Evolutionary conservation across 495 filamentous ascomycete species (phyloP), one percentile per base, ranked within the genome.

Genomic region (Tuber calosporum): DNA sequence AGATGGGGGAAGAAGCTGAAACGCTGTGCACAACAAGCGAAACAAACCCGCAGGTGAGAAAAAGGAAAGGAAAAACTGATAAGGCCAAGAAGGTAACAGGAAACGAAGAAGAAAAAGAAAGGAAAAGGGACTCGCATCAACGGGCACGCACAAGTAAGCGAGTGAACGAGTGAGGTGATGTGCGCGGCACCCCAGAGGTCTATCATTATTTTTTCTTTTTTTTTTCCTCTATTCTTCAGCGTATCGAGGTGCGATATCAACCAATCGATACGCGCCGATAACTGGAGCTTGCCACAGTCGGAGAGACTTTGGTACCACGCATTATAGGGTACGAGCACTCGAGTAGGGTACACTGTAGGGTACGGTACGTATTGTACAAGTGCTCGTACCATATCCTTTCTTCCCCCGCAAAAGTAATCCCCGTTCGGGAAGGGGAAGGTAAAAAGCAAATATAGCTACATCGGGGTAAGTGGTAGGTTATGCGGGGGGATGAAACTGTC

Each of bases 401-500:
- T 62, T 62, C 53, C 53, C 53, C 53, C 53, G 53, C 53, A 62
- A 62, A 62, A 62, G 30, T 30, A 13, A 62, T 62, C 53, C 53
- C 53, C 30, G 53, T 62, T 30, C 53, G 53, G 53, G n/a, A 62
- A 26, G 45, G 53, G 45, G 53, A 62, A 13, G 53, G 53, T n/a
- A 62, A 62, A 62, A 62, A 62, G 53, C n/a, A 62, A 62, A 30
- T 30, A 62, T 30, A 22, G n/a, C n/a, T 17, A 15, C 53, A 62
- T 62, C 11, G n/a, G 53, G 53, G 53, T 62, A 62, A 62, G 30
- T 62, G 53, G 53, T 62, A 62, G 26, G 53, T 62, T 62, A 62
- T 62, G 53, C 53, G 53, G 53, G 53, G 53, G 26, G 26, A 30
- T 30, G 4, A 17, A 30, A 26, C 5, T 26, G 53, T 62, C 13